Evolutionary conservation across 2,329 filamentous ascomycete genomes (phyloP), one percentile per base, ranked within the genome.

Genomic region (Colletotrichum sansevieriae): DNA sequence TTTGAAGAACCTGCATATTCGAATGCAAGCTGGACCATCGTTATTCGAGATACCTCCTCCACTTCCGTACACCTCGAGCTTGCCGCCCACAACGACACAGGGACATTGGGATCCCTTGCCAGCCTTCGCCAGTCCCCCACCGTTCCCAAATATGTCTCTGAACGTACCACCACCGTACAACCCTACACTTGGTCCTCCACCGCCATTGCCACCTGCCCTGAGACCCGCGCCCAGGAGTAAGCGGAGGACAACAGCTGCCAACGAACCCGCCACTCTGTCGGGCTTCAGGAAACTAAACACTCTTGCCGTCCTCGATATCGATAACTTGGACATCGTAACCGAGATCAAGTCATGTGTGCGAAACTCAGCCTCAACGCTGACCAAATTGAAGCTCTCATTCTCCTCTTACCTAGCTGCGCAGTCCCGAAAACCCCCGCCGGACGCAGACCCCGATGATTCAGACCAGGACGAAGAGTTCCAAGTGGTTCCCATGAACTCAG

Each of bases 291-390:
- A 83, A 43, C 79, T 91, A 13, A 84, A 83, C 71, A 83, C 75
- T 4, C 78, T 91, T 13, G 78, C 83, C 4, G 78, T 91, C 7
- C 79, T 91, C 39, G 88, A 91, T 70, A 89, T 91, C 60, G 88
- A 91, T 68, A 83, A 78, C 33, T 78, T 90, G 4, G 86, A 89
- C 39, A 79, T 87, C 37, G 73, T 89, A 12, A 75, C 81, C 2
- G 89, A 91, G 75, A 80, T 91, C 69, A 85, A 83, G 70, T 73
- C 80, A 5, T 90, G 87, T 72, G 78, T 91, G 25, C 80, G 80
- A 11, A 85, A 86, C 71, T 90, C 85, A 1, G 81, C 84, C 2
- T 80, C 84, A 1, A 87, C 87, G 0, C 78, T 91, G 22, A 84
- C 80, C 22, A 83, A 85, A 52, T 77, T 91, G 29, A 83, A 85